Percentiles rank a stretch among this genome's conserved stretches.
phyloP scores from a whole-genome alignment of 2,329 filamentous ascomycete species.

The Coniochaeta prunicola region DNA sequence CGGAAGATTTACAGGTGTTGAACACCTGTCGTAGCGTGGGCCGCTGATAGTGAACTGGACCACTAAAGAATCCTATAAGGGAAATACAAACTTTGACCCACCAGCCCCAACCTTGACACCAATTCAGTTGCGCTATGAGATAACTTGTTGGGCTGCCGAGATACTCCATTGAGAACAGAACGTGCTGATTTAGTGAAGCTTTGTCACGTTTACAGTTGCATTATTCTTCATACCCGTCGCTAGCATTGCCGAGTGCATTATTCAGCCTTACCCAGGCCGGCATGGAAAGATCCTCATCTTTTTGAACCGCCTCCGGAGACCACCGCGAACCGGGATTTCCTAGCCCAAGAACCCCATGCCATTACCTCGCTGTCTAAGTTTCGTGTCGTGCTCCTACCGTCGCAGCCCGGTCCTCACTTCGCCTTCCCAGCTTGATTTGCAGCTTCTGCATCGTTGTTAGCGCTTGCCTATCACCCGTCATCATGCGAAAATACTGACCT shows the following conservation, averaged over 20 bases:
- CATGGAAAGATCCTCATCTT: background rate
- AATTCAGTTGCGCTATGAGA: too few relatives aligned
- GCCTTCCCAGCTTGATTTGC: conserved; percentile 50
- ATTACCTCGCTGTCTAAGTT: background rate
- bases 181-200: too few relatives aligned
- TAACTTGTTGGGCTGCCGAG: too few relatives aligned
- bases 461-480: background rate
- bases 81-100: background rate
- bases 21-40: background rate
- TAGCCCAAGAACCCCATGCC: background rate
- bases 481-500: conserved; percentile 42
- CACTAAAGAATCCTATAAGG: background rate
- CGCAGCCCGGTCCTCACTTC: conserved; percentile 28
- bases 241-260: too few relatives aligned
- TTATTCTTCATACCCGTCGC: too few relatives aligned
- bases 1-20: conserved; percentile 1
- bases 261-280: too few relatives aligned
- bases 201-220: too few relatives aligned
- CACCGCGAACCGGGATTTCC: background rate
- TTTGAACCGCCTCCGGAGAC: too few relatives aligned
- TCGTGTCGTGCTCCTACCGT: background rate
- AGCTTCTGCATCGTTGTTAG: conserved; percentile 35
- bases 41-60: background rate
- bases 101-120: background rate
- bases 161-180: too few relatives aligned